Base-by-base conservation (phyloP, 225 moss, liverwort and hornwort species). In the Asterella californica region DNA sequence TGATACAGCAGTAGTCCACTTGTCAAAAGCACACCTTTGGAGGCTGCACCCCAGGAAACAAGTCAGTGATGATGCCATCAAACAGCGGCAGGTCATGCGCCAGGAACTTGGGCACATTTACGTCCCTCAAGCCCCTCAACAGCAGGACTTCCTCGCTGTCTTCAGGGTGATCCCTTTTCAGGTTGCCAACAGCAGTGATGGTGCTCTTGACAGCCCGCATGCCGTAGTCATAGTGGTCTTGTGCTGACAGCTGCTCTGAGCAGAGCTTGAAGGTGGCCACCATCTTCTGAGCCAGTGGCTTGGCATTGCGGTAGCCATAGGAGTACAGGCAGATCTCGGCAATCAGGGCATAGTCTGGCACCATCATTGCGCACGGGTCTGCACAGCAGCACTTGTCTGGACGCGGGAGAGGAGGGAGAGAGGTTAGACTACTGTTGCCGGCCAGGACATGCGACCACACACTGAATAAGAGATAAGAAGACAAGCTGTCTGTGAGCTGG, bases 341-440 rank as follows among this genome's bases (percentile, higher is more conserved):
- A 75, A 94, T 94, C 63, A 94, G 84, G 17, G 94, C 94, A 64
- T 94, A 92, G 75, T 94, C 92, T 0, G 90, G 94, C 78, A 94
- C 94, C 94, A 94, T 94, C 92, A 94, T 94, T 68, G 94, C 92
- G 85, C 94, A 94, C 5, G 94, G 94, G n/a, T n/a, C n/a, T n/a
- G n/a, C n/a, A n/a, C n/a, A n/a, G n/a, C n/a, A n/a, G n/a, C n/a
- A n/a, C n/a, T n/a, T n/a, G n/a, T n/a, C n/a, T n/a, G n/a, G n/a
- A n/a, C n/a, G n/a, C n/a, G n/a, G n/a, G n/a, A n/a, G n/a, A n/a
- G n/a, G n/a, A n/a, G n/a, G n/a, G n/a, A n/a, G n/a, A n/a, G n/a
- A n/a, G n/a, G n/a, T n/a, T n/a, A n/a, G n/a, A n/a, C n/a, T n/a
- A n/a, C n/a, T n/a, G n/a, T n/a, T n/a, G n/a, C n/a, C n/a, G n/a